Conservation (phyloP, 2,329 filamentous ascomycete genomes). For the Verticillium longisporum region DNA sequence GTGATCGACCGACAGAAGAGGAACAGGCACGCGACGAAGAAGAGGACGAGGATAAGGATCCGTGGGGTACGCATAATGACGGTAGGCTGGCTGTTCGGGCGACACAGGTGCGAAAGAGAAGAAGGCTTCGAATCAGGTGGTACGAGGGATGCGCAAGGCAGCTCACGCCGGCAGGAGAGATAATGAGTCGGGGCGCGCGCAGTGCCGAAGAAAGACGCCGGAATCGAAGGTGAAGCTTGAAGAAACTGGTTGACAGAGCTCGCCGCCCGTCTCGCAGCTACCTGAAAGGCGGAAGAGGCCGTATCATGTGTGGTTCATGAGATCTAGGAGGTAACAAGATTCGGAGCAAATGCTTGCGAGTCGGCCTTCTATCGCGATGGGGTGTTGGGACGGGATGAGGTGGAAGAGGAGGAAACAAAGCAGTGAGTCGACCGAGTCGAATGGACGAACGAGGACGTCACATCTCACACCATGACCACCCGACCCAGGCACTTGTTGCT, state of each 20-base stretch:
- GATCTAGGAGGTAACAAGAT: neutral
- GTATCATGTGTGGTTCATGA: neutral
- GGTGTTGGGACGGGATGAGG: neutral
- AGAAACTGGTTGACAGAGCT: neutral
- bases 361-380: neutral
- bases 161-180: neutral
- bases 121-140: neutral
- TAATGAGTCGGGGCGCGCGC: neutral
- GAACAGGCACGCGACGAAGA: conserved; percentile 46
- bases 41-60: conserved; percentile 46
- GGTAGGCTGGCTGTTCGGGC: neutral
- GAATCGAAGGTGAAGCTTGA: neutral
- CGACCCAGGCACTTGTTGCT: neutral
- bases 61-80: conserved; percentile 47
- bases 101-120: neutral
- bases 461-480: neutral
- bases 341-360: neutral
- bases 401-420: neutral
- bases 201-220: neutral
- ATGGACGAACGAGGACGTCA: neutral
- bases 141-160: neutral
- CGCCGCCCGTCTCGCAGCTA: neutral
- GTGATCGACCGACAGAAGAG: conserved; percentile 46
- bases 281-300: neutral
- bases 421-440: neutral